Evolutionary conservation across 805 yeast genomes (phyloP), one percentile per base, ranked within the genome.

Genomic region (Wickerhamiella occidentalis): DNA sequence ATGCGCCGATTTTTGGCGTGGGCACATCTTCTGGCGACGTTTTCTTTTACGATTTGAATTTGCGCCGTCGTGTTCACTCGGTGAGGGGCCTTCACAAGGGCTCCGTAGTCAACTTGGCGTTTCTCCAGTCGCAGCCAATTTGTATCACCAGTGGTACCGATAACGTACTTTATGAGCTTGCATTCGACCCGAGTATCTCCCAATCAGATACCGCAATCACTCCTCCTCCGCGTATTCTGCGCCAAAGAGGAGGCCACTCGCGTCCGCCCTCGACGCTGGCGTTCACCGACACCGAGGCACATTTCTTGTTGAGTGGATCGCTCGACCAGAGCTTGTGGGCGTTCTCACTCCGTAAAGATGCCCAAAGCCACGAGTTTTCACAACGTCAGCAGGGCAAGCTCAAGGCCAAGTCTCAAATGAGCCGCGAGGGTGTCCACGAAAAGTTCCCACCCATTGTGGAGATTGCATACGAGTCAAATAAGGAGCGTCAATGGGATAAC

Each of bases 161-260:
- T 63, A 92, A 92, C 65, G 77, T 79, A 35, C 70, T 92, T 57
- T 85, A 85, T 59, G 97, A 92, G 65, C 84, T 73, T 57, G 96
- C 87, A 0, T 92, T 92, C 66, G 98, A 92, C 66, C 96, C 96
- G 1, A 77, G 92, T 1, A 68, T 88, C 47, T 69, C 82, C 0
- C 67, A 80, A 4, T 76, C 79, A 56, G 52, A 55, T 18, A 58
- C 76, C 0, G 70, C 80, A 1, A 78, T 85, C 28, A 80, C 84
- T 4, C 77, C 87, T 11, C 95, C 96, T 1, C 97, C 98, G 40
- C 80, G 98, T 61, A 78, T 80, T 52, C 71, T 94, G 58, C 78
- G 98, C 63, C 83, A 94, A 0, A 77, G 98, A 62, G 97, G 96
- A 58, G 99, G 99, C n/a, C 98, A 92, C 64, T 78, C 95, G 3